Evolutionary conservation across 768 basidiomycete species (phyloP), one percentile per base, ranked within the genome.

Genomic region (Macrocybe gigantea): DNA sequence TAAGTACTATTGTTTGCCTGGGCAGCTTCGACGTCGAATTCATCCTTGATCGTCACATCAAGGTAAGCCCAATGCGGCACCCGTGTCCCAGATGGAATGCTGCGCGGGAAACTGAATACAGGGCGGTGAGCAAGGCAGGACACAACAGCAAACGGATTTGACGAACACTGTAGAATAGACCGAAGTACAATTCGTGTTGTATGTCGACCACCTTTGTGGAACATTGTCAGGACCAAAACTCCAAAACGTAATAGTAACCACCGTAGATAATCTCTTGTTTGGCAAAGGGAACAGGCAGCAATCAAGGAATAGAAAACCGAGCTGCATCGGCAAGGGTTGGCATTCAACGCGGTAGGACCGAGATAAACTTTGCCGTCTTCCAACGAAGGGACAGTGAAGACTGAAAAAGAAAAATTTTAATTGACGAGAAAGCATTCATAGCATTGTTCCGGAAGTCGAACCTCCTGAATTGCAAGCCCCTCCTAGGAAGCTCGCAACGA

Each of bases 61-160:
- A 68, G 58, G 52, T 74, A 81, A 0, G 79, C 78, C 58, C 73
- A 81, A 37, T 68, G 60, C 5, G 78, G 79, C 5, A 81, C 69
- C 7, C 53, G 56, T 3, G 70, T 72, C n/a, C 51, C 62, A 8
- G 54, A 9, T 10, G 78, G 79, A 40, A 81, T 71, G 31, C 54
- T 52, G 32, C 55, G 51, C 3, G 53, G 50, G 54, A 65, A 74
- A 39, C 74, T 75, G 40, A 36, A 38, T 30, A 30, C 47, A 4
- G 44, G 15, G 14, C 38, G 38, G 41, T 6, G 48, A n/a, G 6
- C n/a, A 31, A 11, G 10, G 11, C 13, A 9, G 37, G 42, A 44
- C 35, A 10, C 13, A 5, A 32, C 32, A 30, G 3, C 32, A 13
- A 37, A 22, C 29, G 29, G 7, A 30, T 29, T 12, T n/a, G 10